phyloP scores from a whole-genome alignment of 768 basidiomycete species.

The Tremella yokohamensis region DNA sequence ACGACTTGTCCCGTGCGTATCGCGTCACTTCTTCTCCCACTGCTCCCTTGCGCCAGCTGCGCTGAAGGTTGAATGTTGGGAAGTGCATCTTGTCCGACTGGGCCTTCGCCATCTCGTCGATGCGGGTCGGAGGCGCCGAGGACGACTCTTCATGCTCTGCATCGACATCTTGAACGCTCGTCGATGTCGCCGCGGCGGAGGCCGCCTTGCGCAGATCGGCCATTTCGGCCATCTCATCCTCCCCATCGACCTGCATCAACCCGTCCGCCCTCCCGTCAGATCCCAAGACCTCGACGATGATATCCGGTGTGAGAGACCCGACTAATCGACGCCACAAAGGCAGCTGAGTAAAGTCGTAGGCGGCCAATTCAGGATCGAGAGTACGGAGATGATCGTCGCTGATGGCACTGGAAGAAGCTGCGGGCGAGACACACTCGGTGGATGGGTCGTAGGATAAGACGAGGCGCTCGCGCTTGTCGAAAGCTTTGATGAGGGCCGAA shows the following conservation, averaged over 20 bases:
- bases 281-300: constrained; percentile 47
- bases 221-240: constrained; percentile 18
- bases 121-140: neutral
- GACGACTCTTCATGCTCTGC: constrained; percentile 5
- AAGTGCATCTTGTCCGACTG: constrained; percentile 37
- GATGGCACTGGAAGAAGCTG: constrained; percentile 19
- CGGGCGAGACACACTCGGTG: constrained; percentile 34
- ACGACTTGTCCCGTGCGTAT: constrained; percentile 52
- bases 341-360: constrained; percentile 48
- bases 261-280: constrained; percentile 40
- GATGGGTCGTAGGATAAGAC: constrained; percentile 39
- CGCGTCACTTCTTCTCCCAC: constrained; percentile 51
- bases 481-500: constrained; percentile 40
- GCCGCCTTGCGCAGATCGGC: constrained; percentile 5
- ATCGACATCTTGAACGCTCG: neutral
- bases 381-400: constrained; percentile 48
- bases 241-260: constrained; percentile 40
- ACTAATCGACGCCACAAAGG: constrained; percentile 35
- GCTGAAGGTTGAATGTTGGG: constrained; percentile 46
- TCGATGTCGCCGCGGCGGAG: too few relatives aligned
- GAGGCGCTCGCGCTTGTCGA: constrained; percentile 27
- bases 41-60: constrained; percentile 51
- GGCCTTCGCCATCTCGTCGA: constrained; percentile 6
- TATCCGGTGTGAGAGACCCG: constrained; percentile 22
- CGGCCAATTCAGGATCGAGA: constrained; percentile 50